Base-by-base conservation (phyloP, 1,284 basidiomycete genomes). In the Papiliotrema terrestris region DNA sequence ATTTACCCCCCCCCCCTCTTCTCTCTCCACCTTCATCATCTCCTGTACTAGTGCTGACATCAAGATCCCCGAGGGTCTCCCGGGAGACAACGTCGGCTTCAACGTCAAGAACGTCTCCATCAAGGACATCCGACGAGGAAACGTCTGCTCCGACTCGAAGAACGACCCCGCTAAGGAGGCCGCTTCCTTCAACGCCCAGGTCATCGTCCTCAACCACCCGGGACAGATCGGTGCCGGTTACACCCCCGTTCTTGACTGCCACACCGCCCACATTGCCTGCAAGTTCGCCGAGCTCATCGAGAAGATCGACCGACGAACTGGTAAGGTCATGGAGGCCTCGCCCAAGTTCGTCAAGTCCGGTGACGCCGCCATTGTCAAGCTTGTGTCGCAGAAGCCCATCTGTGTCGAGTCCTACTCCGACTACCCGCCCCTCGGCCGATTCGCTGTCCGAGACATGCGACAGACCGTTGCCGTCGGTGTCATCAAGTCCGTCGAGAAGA, bases 131-230 rank as follows among this genome's bases (percentile, higher is more conserved):
- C 94, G 95, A 75, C 93, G 95, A 84, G 95, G 95, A 66, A 97
- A 98, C 82, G 95, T 98, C 73, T 90, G 89, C 75, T 95, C 91
- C 65, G 96, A 98, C 87, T 93, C 93, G 72, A 98, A 98, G 91
- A 96, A 96, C 83, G 93, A 98, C 84, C 96, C 95, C 73, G 91
- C 96, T 67, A 94, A 92, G 86, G 95, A 98, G 83, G 92, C 96
- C 69, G 92, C 91, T 65, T 97, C 94, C 59, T 98, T 99, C 91
- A 95, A 89, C 80, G 95, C 95, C 67, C 95, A 99, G 85, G 96
- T 99, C 83, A 98, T 98, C 78, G 91, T 99, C 78, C 89, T 99
- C 80, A 98, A 98, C 86, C 96, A 99, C 88, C 96, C 96, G 61
- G 96, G 96, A 84, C 96, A 99, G 81, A 98, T 99, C 78, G 89